Base-by-base conservation (phyloP, 1,284 basidiomycete species). In the Kalmanozyma brasiliensis region DNA sequence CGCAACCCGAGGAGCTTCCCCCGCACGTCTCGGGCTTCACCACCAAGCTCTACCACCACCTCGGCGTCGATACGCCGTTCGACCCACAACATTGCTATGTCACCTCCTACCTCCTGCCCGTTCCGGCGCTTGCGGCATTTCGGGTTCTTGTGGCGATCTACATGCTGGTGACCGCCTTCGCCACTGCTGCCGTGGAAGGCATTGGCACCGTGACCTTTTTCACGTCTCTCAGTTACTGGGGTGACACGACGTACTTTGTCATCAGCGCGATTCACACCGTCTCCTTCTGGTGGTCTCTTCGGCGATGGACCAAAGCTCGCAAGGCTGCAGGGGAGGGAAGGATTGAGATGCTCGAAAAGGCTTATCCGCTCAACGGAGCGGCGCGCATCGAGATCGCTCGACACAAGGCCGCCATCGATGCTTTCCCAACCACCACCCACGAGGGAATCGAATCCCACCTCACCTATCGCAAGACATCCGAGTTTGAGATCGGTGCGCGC, bases 101-200 rank as follows among this genome's bases (percentile, higher is more conserved):
- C 58, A 88, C 89, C 0, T 90, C 89, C 0, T 87, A 87, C 24
- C 49, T 87, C 64, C 69, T 89, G 45, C 83, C 86, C 2, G 84
- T 87, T 9, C 35, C 73, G 23, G 62, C 79, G 7, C 85, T 90
- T 26, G 87, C 85, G 1, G 52, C 60, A 1, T 62, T 88, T 26
- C 85, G 89, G 44, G 72, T 86, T 34, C 59, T 85, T 8, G 68
- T 90, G 20, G 88, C 86, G 0, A 53, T 86, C 8, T 90, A 89
- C 72, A 84, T 86, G 0, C 80, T 89, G 41, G 53, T 85, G 40
- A 85, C 86, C 0, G 55, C 85, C 16, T 70, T 88, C 34, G 79
- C 85, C 49, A 83, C 83, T 0, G 79, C 72, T 16, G 48, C 79
- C 1, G 68, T 84, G 22, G 53, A 58, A 23, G 78, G 77, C 6